These are phyloP conservation scores for Acer campestre DNA, from an alignment of 345 rosid species.

Conservation along the genomic window DNA sequence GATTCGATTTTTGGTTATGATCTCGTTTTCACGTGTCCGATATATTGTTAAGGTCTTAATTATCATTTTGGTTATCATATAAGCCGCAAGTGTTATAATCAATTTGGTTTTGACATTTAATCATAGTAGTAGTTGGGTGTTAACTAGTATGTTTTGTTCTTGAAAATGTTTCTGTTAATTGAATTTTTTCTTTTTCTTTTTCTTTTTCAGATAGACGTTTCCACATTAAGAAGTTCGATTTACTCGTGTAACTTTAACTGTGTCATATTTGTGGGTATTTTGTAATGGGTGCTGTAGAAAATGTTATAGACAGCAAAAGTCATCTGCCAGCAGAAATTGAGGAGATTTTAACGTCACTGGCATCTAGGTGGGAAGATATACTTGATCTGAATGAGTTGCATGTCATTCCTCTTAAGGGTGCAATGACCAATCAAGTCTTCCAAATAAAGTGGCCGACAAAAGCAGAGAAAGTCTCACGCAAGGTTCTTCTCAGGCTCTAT, in stretches of 20 bases:
- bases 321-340: slow-evolving; percentile 41
- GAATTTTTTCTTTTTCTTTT: too few species aligned
- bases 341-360: slow-evolving; percentile 57
- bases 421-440: slow-evolving; percentile 90
- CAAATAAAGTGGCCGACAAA: slow-evolving; percentile 88
- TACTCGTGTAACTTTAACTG: neutral
- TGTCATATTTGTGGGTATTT: neutral
- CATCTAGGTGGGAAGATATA: slow-evolving; percentile 75
- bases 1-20: neutral
- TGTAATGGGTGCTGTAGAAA: slow-evolving; percentile 35
- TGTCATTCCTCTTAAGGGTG: slow-evolving; percentile 78
- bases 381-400: slow-evolving; percentile 55
- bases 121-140: neutral
- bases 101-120: neutral
- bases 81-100: too few species aligned
- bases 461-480: slow-evolving; percentile 33
- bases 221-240: too few species aligned
- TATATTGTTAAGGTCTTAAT: neutral
- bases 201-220: too few species aligned
- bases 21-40: neutral
- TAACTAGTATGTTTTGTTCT: too few species aligned
- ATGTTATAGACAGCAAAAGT: slow-evolving; percentile 6
- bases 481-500: slow-evolving; percentile 79
- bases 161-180: too few species aligned
- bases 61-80: neutral